phyloP scores from a whole-genome alignment of 345 rosid species.

The Dipteronia dyeriana region DNA sequence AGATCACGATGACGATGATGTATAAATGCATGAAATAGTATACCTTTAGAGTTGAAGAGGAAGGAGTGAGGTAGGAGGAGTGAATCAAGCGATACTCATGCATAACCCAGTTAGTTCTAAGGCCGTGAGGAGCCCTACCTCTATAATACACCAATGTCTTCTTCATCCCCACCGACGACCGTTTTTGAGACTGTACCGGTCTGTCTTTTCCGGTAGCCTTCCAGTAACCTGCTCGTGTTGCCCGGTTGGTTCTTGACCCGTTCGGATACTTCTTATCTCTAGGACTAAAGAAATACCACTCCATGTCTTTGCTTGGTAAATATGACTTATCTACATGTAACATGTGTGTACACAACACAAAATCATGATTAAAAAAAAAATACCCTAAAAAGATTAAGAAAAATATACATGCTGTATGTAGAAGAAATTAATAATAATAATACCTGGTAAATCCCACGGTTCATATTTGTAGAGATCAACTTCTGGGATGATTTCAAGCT shows the following conservation, averaged over 20 bases:
- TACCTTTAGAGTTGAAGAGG: conserved; percentile 40
- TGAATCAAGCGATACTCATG: conserved; percentile 67
- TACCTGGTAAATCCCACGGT: conserved; percentile 89
- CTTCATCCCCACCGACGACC: conserved; percentile 66
- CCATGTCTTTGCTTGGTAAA: conserved; percentile 74
- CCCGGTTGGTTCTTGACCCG: conserved; percentile 77
- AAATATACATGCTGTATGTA: neutral
- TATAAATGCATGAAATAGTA: neutral
- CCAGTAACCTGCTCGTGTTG: conserved; percentile 75
- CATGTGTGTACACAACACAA: neutral
- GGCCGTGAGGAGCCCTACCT: conserved; percentile 75
- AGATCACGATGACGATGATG: no score
- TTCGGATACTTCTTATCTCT: conserved; percentile 83
- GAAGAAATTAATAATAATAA: neutral
- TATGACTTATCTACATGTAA: conserved; percentile 58
- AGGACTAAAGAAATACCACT: conserved; percentile 79
- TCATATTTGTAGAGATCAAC: conserved; percentile 81
- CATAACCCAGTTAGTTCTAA: conserved; percentile 77
- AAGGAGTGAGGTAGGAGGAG: conserved; percentile 30
- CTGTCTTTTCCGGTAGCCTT: conserved; percentile 81
- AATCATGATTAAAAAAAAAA: neutral
- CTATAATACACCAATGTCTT: conserved; percentile 73
- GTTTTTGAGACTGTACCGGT: conserved; percentile 46
- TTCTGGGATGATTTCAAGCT: conserved; percentile 76
- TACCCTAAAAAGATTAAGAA: neutral